A percentile compares a stretch with the other conserved stretches of the same genome.
phyloP scores from a whole-genome alignment of 2,329 filamentous ascomycete genomes.

The Tolypocladium amazonense region DNA sequence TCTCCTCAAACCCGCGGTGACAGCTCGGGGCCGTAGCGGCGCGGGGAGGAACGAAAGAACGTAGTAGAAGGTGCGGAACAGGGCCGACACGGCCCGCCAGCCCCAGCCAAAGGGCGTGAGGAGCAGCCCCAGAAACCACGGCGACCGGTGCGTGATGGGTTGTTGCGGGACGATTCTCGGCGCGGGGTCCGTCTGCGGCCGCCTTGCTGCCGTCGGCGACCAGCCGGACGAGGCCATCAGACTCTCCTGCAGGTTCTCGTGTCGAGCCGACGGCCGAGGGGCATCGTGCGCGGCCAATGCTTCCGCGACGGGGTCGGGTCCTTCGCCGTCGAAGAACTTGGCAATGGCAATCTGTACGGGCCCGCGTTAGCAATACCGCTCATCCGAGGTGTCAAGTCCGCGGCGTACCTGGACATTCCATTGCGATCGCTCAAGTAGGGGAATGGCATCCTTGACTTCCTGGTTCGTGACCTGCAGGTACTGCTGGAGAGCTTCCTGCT shows the following conservation, averaged over 20 bases:
- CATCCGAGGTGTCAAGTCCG: too few species aligned
- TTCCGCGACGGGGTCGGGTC: constrained; percentile 69
- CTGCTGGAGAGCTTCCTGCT: constrained; percentile 79
- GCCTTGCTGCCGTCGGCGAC: constrained; percentile 11
- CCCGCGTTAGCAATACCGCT: not conserved
- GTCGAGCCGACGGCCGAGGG: constrained; percentile 51
- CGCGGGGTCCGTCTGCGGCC: constrained; percentile 49
- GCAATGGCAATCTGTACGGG: constrained; percentile 78
- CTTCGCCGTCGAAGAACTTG: constrained; percentile 96
- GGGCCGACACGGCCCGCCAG: constrained; percentile 58
- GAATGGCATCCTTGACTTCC: constrained; percentile 62
- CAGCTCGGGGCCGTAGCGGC: constrained; percentile 41
- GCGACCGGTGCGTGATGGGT: constrained; percentile 57
- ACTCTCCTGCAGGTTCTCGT: constrained; percentile 64
- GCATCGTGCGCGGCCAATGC: constrained; percentile 55
- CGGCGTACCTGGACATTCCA: constrained; percentile 80
- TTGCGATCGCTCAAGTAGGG: constrained; percentile 73
- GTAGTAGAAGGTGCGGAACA: constrained; percentile 65
- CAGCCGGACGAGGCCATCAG: constrained; percentile 24
- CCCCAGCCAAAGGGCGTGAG: constrained; percentile 74
- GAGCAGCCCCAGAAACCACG: constrained; percentile 66
- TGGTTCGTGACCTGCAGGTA: constrained; percentile 84
- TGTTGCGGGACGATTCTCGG: constrained; percentile 75
- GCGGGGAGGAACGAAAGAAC: constrained; percentile 73
- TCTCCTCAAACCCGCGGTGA: constrained; percentile 44